Evolutionary conservation across 2,329 filamentous ascomycete genomes (phyloP).

Genomic region (Neopestalotiopsis sp.): DNA sequence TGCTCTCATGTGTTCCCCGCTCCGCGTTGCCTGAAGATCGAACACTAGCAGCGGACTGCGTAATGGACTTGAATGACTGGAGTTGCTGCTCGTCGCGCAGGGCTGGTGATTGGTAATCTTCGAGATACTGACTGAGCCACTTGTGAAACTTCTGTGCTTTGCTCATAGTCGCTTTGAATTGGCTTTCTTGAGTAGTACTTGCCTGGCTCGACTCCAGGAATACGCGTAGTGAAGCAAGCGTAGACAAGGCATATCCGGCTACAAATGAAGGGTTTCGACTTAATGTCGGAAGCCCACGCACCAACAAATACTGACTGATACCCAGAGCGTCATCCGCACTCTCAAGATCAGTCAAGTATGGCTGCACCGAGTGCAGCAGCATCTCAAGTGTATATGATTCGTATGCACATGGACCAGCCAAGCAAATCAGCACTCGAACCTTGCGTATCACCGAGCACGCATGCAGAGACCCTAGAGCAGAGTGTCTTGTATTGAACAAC

Average conservation of each 20-base stretch:
- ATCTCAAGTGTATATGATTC: constrained; percentile 87
- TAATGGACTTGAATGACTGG: constrained; percentile 68
- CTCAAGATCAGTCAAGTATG: constrained; percentile 80
- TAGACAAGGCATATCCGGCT: constrained; percentile 79
- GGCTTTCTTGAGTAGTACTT: constrained; percentile 83
- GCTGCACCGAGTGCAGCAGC: constrained; percentile 79
- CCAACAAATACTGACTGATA: constrained; percentile 82
- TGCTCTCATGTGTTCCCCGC: constrained; percentile 75
- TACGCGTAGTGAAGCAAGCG: constrained; percentile 76
- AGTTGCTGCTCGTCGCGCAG: constrained; percentile 56
- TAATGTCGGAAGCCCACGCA: constrained; percentile 70
- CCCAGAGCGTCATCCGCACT: constrained; percentile 92
- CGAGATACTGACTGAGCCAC: constrained; percentile 78
- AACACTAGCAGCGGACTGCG: constrained; percentile 71
- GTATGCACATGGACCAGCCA: constrained; percentile 76
- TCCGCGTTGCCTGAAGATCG: constrained; percentile 72
- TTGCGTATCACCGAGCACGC: constrained; percentile 87
- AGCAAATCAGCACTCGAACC: constrained; percentile 77
- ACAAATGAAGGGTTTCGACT: constrained; percentile 73
- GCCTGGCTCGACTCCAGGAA: constrained; percentile 78
- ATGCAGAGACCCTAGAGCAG: constrained; percentile 84
- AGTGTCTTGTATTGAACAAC: constrained; percentile 80
- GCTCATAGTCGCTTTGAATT: constrained; percentile 77
- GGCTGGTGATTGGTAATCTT: constrained; percentile 60
- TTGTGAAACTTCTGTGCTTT: constrained; percentile 77